These are phyloP conservation scores for Xylaria cubensis DNA, from an alignment of 495 filamentous ascomycete species.

Conservation along the genomic window DNA sequence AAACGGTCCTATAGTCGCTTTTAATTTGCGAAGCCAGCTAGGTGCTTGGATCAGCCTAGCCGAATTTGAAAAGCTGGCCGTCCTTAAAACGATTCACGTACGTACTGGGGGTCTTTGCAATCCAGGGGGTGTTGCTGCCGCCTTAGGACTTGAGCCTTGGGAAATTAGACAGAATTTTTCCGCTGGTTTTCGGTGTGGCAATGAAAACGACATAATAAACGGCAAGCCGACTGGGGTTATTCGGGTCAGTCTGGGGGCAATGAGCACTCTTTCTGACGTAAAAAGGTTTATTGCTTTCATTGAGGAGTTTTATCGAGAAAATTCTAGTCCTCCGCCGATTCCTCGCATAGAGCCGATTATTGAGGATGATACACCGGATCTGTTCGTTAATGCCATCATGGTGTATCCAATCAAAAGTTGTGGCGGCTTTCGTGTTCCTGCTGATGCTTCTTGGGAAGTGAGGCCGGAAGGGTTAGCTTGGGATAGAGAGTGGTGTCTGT, in stretches of 20 bases:
- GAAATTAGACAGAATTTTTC: conserved; percentile 84
- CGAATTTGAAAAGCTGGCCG: conserved; percentile 84
- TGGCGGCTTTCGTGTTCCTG: conserved; percentile 74
- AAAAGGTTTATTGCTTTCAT: conserved; percentile 73
- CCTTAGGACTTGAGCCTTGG: conserved; percentile 71
- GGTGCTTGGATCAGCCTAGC: conserved; percentile 79
- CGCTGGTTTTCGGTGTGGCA: conserved; percentile 77
- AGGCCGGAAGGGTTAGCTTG: conserved; percentile 79
- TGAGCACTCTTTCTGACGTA: conserved; percentile 83
- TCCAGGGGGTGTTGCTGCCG: conserved; percentile 78
- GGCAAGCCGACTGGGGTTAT: conserved; percentile 90
- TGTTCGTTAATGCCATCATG: conserved; percentile 65
- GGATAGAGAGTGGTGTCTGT: conserved; percentile 93
- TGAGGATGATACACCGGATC: conserved; percentile 26
- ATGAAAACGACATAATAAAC: conserved; percentile 78
- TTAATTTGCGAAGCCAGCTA: conserved; percentile 74
- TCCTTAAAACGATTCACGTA: conserved; percentile 78
- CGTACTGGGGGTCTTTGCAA: conserved; percentile 90
- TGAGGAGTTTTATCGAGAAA: conserved; percentile 76
- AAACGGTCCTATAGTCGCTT: conserved; percentile 77
- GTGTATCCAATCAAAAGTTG: conserved; percentile 92
- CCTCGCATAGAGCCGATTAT: neutral
- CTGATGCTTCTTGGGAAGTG: conserved; percentile 72
- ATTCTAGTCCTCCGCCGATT: conserved; percentile 30
- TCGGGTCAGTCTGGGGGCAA: conserved; percentile 82